Base-by-base conservation (phyloP, 768 basidiomycete species). In the Leucocoprinus leucothites region DNA sequence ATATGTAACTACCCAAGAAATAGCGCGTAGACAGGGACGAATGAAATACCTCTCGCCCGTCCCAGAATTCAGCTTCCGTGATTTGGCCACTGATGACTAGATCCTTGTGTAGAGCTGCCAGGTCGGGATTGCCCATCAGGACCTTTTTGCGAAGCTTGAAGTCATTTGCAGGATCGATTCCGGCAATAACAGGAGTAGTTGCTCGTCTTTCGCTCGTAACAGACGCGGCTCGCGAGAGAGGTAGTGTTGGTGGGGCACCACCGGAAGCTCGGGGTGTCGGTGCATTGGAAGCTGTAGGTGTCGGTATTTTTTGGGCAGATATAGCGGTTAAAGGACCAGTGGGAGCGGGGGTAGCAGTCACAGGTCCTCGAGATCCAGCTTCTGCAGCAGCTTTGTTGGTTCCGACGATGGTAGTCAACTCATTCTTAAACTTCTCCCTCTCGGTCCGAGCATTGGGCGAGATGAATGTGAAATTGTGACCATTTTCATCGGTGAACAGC, bases 31-130 rank as follows among this genome's bases (percentile, higher is more conserved):
- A 43, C 46, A 53, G 57, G 46, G 52, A 53, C 53, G 59, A 43
- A 45, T 19, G 41, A 58, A 66, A 51, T 66, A 97, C 93, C 81
- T 97, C 90, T 65, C 97, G 79, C 28, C 94, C 93, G 58, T 94
- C 94, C 97, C 97, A 98, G 68, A 98, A 99, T 61, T 99, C 97
- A 0, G 84, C 81, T 69, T 98, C 95, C 1, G 87, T 88, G 26
- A 99, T 89, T 59, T 91, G 87, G 9, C 87, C 85, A 25, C 76
- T 77, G 69, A 91, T 83, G 44, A 98, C 97, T 57, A 98, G 82
- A 47, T 96, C 91, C 36, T 85, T 84, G 68, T 98, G 95, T 42
- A 99, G 74, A 9, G 82, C 69, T 18, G 85, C 86, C 52, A 98
- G 77, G 56, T 92, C 91, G 1, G 88, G 82, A 59, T 87, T 86